Evolutionary conservation across 2,329 filamentous ascomycete species (phyloP).

Genomic region (Purpureocillium takamizusanense): DNA sequence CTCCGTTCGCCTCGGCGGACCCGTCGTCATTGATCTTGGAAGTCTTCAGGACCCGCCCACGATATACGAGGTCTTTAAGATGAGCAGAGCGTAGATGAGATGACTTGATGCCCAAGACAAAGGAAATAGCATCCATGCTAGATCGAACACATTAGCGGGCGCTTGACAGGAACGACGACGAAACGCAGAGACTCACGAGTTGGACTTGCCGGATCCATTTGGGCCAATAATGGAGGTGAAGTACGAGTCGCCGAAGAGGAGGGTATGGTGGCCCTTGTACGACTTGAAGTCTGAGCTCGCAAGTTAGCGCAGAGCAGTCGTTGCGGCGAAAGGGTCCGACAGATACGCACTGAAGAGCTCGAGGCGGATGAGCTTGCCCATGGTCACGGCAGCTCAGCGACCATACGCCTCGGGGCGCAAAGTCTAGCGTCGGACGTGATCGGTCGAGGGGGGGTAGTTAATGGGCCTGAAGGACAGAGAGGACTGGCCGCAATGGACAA

Average conservation of each 20-base stretch:
- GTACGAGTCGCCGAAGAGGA: conserved; percentile 94
- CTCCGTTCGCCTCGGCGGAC: conserved; percentile 56
- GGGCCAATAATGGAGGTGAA: conserved; percentile 99
- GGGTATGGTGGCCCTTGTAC: conserved; percentile 91
- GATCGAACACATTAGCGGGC: conserved; percentile 4
- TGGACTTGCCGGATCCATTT: conserved; percentile 99
- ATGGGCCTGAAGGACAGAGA: no score
- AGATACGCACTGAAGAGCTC: conserved; percentile 75
- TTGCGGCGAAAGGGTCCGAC: background rate
- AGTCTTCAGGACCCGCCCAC: conserved; percentile 84
- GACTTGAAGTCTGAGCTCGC: conserved; percentile 81
- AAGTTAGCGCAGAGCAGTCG: conserved; percentile 7
- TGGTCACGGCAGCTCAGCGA: conserved; percentile 35
- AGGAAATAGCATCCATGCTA: conserved; percentile 98
- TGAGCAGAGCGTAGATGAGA: conserved; percentile 94
- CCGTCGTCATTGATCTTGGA: conserved; percentile 90
- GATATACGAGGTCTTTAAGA: conserved; percentile 90
- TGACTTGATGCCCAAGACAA: conserved; percentile 96
- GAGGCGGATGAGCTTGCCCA: conserved; percentile 93
- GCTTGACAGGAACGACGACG: background rate
- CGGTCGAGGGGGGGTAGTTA: no score
- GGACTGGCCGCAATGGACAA: no score
- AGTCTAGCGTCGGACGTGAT: no score
- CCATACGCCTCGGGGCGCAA: background rate
- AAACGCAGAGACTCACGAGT: conserved; percentile 60